Evolutionary conservation across 805 yeast species (phyloP).

Genomic region (Nakazawaea pomicola): DNA sequence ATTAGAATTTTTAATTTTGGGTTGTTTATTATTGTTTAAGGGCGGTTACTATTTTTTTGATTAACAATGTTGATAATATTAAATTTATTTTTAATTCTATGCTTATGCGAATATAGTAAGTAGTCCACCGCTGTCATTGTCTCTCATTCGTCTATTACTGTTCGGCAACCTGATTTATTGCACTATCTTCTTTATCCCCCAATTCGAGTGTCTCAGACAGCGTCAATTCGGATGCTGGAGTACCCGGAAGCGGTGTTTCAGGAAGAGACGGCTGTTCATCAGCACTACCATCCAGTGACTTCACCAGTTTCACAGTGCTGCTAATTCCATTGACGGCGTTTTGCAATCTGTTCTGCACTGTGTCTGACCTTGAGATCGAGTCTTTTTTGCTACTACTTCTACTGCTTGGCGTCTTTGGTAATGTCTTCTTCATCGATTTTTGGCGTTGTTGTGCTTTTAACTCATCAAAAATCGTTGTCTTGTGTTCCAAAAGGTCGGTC

Average conservation of each 20-base stretch:
- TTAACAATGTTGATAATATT: too few species aligned
- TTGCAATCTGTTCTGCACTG: conserved; percentile 16
- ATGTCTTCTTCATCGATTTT: conserved; percentile 3
- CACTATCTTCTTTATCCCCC: conserved; percentile 13
- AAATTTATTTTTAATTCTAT: too few species aligned
- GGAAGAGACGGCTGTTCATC: conserved; percentile 14
- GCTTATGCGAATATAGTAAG: too few species aligned
- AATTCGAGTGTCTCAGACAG: too few species aligned
- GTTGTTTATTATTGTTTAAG: not conserved
- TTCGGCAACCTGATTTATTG: conserved; percentile 16
- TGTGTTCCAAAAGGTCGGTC: conserved; percentile 54
- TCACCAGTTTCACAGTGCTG: too few species aligned
- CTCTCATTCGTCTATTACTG: conserved; percentile 11
- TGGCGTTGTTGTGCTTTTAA: conserved; percentile 30
- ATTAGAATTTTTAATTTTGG: too few species aligned
- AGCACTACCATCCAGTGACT: too few species aligned
- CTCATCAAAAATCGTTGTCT: conserved; percentile 60
- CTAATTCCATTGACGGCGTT: conserved; percentile 1
- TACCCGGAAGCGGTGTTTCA: too few species aligned
- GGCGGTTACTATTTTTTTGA: not conserved
- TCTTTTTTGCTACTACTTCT: not conserved
- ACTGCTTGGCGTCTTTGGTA: conserved; percentile 8
- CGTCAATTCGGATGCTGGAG: too few species aligned
- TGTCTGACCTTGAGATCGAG: conserved; percentile 12
- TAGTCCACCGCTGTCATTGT: too few species aligned